phyloP scores from a whole-genome alignment of 2,329 filamentous ascomycete species.

The Arachnomyces sp. region DNA sequence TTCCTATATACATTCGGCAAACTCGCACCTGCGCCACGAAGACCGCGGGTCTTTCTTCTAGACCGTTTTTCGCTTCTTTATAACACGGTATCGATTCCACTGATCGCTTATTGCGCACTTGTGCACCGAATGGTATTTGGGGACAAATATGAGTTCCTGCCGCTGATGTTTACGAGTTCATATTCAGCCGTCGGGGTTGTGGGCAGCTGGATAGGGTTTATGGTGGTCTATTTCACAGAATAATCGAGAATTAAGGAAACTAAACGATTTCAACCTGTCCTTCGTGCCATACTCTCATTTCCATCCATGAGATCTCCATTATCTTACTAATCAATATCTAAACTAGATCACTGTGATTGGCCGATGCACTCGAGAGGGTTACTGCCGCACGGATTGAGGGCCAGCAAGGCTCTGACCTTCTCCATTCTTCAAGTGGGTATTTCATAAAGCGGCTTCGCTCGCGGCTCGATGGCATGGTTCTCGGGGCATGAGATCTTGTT shows the following conservation, averaged over 20 bases:
- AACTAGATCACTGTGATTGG: no score
- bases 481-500: no score
- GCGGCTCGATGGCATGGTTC: no score
- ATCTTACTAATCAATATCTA: no score
- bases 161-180: slow-evolving; percentile 92
- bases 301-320: no score
- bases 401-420: no score
- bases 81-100: slow-evolving; percentile 77
- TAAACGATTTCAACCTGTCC: neutral
- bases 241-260: neutral
- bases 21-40: slow-evolving; percentile 72
- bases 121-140: slow-evolving; percentile 79
- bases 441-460: no score
- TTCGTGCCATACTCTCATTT: no score
- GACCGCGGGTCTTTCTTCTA: slow-evolving; percentile 76
- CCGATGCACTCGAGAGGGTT: no score
- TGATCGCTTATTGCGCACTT: slow-evolving; percentile 82
- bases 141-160: slow-evolving; percentile 71
- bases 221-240: slow-evolving; percentile 76
- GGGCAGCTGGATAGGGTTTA: slow-evolving; percentile 89
- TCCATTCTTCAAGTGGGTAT: no score
- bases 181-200: slow-evolving; percentile 93
- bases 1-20: slow-evolving; percentile 83
- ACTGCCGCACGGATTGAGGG: no score
- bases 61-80: slow-evolving; percentile 88